Conservation (phyloP, 306 rosid species). For the Quercus alba region DNA sequence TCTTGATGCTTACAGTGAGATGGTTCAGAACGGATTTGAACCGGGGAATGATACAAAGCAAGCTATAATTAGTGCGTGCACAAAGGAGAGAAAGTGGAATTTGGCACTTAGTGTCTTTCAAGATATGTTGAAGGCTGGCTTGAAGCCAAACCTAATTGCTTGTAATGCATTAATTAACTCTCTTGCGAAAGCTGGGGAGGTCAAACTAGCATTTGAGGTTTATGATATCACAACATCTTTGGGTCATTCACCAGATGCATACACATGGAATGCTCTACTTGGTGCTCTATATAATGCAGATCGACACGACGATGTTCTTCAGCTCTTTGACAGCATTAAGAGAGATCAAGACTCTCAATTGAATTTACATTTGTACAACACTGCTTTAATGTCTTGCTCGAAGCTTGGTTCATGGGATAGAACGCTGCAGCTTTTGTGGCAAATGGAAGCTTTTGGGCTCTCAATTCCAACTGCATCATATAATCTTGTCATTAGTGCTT, state of each 20-base stretch:
- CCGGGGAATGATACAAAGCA: constrained; percentile 60
- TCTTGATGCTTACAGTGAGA: constrained; percentile 68
- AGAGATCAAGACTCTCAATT: constrained; percentile 25
- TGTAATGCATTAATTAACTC: constrained; percentile 76
- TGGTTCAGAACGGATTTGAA: constrained; percentile 62
- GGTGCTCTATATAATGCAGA: constrained; percentile 56
- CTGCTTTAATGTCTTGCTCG: constrained; percentile 68
- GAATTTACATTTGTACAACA: constrained; percentile 61
- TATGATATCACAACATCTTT: constrained; percentile 45
- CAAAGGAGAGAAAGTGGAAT: constrained; percentile 81
- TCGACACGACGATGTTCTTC: constrained; percentile 53
- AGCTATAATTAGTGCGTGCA: constrained; percentile 57
- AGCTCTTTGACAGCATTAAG: constrained; percentile 60
- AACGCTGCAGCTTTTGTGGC: constrained; percentile 78
- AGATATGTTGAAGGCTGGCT: constrained; percentile 49
- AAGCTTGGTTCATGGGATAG: constrained; percentile 78
- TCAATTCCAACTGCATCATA: constrained; percentile 56
- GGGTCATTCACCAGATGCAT: constrained; percentile 62
- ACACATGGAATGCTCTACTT: constrained; percentile 74
- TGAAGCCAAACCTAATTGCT: constrained; percentile 55
- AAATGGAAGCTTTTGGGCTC: constrained; percentile 62
- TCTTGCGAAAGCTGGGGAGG: constrained; percentile 74
- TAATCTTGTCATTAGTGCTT: constrained; percentile 71
- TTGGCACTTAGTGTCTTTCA: constrained; percentile 53
- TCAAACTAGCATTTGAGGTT: constrained; percentile 56